Conservation (phyloP, 148 eudicot genomes). For the Dysphania ambrosioides region DNA sequence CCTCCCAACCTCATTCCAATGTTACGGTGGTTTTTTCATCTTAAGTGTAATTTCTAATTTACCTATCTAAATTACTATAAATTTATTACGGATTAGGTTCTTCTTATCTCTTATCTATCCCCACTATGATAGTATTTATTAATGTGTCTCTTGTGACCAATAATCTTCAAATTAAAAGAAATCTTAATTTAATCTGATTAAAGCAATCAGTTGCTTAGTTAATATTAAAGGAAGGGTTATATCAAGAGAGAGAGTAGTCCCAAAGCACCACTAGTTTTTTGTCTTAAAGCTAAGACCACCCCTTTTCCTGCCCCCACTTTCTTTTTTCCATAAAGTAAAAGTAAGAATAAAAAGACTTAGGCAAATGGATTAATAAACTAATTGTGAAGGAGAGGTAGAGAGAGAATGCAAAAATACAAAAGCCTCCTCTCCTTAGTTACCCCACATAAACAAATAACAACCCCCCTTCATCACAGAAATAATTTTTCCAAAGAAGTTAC, state of each 20-base stretch:
- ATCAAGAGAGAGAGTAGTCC: slow-evolving; percentile 25
- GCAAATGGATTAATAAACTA: slow-evolving; percentile 23
- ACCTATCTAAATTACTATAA: background rate
- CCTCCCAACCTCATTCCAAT: too few species aligned
- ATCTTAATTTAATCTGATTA: background rate
- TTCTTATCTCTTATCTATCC: too few species aligned
- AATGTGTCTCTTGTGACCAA: too few species aligned
- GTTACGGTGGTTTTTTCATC: background rate
- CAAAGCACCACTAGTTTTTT: slow-evolving; percentile 36
- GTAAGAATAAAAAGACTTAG: slow-evolving; percentile 30
- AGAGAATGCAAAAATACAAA: slow-evolving; percentile 22
- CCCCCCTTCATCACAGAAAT: background rate
- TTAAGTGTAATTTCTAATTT: too few species aligned
- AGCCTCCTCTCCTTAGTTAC: slow-evolving; percentile 18
- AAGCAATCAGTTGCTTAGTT: slow-evolving; percentile 8
- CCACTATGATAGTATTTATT: too few species aligned
- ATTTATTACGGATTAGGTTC: too few species aligned
- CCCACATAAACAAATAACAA: slow-evolving; percentile 26
- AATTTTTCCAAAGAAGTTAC: slow-evolving; percentile 13
- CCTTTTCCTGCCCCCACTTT: slow-evolving; percentile 41
- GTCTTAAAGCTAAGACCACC: slow-evolving; percentile 36
- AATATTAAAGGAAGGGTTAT: slow-evolving; percentile 28
- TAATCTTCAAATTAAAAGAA: background rate
- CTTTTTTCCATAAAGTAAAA: slow-evolving; percentile 59
- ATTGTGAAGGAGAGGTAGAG: slow-evolving; percentile 29